phyloP scores from a whole-genome alignment of 257 asterid genomes.

The Echium plantagineum region DNA sequence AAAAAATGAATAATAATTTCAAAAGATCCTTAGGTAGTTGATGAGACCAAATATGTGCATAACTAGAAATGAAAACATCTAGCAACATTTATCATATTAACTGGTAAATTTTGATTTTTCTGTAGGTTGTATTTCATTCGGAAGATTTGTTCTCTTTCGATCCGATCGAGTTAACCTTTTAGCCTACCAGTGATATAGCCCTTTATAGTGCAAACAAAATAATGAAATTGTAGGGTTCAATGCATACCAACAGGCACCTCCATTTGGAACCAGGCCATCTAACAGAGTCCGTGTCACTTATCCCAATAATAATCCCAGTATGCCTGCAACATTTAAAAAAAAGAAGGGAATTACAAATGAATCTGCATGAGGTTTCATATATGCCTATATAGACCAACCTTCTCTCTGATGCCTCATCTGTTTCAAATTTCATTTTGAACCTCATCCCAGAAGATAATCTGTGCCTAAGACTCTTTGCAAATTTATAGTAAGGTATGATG shows the following conservation, averaged over 20 bases:
- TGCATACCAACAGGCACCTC: constrained; percentile 78
- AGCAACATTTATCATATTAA: neutral
- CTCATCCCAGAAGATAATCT: constrained; percentile 74
- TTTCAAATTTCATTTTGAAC: constrained; percentile 67
- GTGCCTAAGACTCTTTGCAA: constrained; percentile 57
- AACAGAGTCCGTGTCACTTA: constrained; percentile 65
- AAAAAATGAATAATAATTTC: neutral
- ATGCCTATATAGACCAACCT: constrained; percentile 34
- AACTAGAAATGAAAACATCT: neutral
- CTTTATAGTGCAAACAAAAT: too few relatives aligned
- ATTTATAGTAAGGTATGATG: constrained; percentile 59
- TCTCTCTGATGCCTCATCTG: constrained; percentile 91
- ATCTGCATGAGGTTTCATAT: neutral
- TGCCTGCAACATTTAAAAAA: constrained; percentile 29
- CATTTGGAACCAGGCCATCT: constrained; percentile 97
- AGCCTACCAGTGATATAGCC: too few relatives aligned
- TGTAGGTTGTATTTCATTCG: neutral
- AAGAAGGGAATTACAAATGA: neutral
- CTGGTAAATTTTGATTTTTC: neutral
- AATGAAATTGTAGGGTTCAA: neutral
- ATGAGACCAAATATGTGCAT: neutral
- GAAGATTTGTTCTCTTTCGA: neutral
- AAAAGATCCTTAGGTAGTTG: too few relatives aligned
- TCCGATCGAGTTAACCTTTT: neutral
- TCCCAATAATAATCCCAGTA: constrained; percentile 72